Evolutionary conservation across 208 protist genomes (phyloP), one percentile per base, ranked within the genome.

Genomic region (Leishmania guyanensis): DNA sequence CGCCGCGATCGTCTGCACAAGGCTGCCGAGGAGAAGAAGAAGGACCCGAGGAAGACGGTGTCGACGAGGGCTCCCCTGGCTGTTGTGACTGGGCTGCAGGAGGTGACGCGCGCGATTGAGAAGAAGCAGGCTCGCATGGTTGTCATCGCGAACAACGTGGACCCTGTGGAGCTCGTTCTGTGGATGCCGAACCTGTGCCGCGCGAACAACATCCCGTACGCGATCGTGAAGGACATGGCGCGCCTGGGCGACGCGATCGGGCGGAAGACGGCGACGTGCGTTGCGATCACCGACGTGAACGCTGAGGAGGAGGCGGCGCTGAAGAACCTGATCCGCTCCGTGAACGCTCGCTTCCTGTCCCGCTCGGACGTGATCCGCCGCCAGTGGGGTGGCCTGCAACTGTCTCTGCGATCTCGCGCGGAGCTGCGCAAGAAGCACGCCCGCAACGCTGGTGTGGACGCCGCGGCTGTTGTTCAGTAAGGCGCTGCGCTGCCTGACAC

Each of bases 61-160:
- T 91, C 91, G 54, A 88, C 88, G 71, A 97, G 99, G 88, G 98
- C 98, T 75, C 95, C 96, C 26, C 78, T 96, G 66, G 79, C 88
- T 81, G 83, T 99, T 48, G 97, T 99, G 80, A 99, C 85, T 81
- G 99, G 99, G 76, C 89, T 99, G 77, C 99, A 99, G 95, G 92
- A 99, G 90, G 97, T 99, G 85, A 99, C 98, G 69, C 91, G 90
- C 76, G 90, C 99, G 33, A 96, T 99, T 80, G 99, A 99, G 95
- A 94, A 96, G 86, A 99, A 99, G 95, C 99, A 99, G 85, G 99
- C 99, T 46, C 96, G 98, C 85, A 90, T 99, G 43, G 99, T 99
- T 78, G 92, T 99, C 78, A 99, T 99, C 82, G 99, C 99, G 66
- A 98, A 99, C 95, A 99, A 99, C 92, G 99, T 99, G 82, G 99